Percentiles rank a stretch among this genome's conserved stretches.
These are phyloP conservation scores for Cytospora piceae DNA, from an alignment of 2,329 filamentous ascomycete genomes.

Conservation along the genomic window DNA sequence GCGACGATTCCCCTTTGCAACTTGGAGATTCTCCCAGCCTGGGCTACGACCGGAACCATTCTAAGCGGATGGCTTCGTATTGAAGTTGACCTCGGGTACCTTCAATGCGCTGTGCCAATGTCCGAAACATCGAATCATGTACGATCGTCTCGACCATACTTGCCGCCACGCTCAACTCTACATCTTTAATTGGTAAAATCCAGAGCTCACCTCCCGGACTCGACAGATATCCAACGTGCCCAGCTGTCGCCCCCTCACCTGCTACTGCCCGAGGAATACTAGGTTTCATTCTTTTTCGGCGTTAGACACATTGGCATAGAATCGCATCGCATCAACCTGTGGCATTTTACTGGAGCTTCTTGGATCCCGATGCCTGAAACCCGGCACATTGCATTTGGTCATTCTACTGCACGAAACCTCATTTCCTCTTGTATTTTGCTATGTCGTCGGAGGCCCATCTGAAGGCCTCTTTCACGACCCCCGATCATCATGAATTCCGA, in stretches of 20 bases:
- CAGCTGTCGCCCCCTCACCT: slow-evolving; percentile 15
- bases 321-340: slow-evolving; percentile 33
- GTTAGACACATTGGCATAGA: slow-evolving; percentile 39
- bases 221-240: slow-evolving; percentile 21
- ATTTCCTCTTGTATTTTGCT: slow-evolving; percentile 19
- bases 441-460: slow-evolving; percentile 13
- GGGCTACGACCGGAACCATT: slow-evolving; percentile 55
- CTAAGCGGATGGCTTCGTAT: slow-evolving; percentile 68
- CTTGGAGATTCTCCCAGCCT: slow-evolving; percentile 47
- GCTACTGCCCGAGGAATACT: slow-evolving; percentile 25
- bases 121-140: neutral
- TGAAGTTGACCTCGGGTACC: slow-evolving; percentile 40
- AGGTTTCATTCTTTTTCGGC: slow-evolving; percentile 33
- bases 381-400: slow-evolving; percentile 29
- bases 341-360: slow-evolving; percentile 35
- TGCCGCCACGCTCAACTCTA: slow-evolving; percentile 23
- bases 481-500: slow-evolving; percentile 10
- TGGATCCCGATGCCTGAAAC: slow-evolving; percentile 33
- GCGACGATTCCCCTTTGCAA: slow-evolving; percentile 49
- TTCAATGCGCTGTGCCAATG: slow-evolving; percentile 17
- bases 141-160: slow-evolving; percentile 12
- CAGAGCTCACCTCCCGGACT: slow-evolving; percentile 23
- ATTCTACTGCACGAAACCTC: slow-evolving; percentile 14
- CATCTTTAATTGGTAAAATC: slow-evolving; percentile 29
- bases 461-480: slow-evolving; percentile 14